phyloP scores from a whole-genome alignment of 148 eudicot genomes.

The Vaccinium macrocarpon region DNA sequence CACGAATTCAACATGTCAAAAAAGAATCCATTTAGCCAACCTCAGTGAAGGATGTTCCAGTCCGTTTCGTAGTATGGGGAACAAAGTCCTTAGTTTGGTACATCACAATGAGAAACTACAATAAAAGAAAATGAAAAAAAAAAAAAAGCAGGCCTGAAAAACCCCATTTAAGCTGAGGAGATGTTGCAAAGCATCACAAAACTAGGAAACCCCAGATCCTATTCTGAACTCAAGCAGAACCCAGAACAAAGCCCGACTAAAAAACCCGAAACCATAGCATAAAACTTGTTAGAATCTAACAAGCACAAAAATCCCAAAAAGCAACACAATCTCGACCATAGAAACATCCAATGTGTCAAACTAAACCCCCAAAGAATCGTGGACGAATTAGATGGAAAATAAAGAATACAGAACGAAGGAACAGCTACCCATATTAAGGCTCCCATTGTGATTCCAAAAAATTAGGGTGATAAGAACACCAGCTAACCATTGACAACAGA shows the following conservation, averaged over 20 bases:
- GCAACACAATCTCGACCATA: not conserved
- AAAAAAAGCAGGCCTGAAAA: not conserved
- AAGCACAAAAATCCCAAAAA: conserved; percentile 11
- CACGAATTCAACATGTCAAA: not conserved
- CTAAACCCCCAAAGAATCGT: not conserved
- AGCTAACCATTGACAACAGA: not conserved
- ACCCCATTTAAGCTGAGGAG: not conserved
- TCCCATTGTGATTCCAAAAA: conserved; percentile 21
- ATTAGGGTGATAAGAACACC: not conserved
- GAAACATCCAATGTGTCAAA: not conserved
- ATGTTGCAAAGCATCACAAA: not conserved
- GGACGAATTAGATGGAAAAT: not conserved
- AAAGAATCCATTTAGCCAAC: not conserved
- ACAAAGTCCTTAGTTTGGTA: not conserved
- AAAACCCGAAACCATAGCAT: conserved; percentile 4
- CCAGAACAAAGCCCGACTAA: conserved; percentile 5
- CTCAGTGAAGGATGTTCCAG: not conserved
- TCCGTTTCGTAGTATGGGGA: not conserved
- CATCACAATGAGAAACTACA: not conserved
- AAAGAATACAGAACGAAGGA: not conserved
- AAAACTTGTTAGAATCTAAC: not conserved
- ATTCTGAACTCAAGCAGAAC: not conserved
- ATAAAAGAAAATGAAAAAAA: not conserved
- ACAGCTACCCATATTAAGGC: not conserved
- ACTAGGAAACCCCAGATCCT: conserved; percentile 6